These are phyloP conservation scores for Micractinium sp. DNA, from an alignment of 139 green algal species.

Conservation along the genomic window DNA sequence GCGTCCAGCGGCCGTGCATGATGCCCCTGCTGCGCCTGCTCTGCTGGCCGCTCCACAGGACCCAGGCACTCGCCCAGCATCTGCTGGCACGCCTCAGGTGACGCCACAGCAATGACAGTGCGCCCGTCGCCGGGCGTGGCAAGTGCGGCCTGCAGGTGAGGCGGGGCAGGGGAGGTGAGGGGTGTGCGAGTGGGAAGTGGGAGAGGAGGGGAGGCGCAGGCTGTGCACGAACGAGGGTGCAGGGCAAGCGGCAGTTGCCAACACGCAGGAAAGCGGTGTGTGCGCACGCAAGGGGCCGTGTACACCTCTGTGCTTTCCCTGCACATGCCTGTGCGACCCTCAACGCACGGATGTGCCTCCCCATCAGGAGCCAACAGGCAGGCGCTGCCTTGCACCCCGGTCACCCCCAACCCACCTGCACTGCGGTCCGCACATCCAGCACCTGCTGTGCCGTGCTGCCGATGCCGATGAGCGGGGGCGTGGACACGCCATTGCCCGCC, in stretches of 20 bases:
- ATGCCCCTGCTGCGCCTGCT: constrained; percentile 5
- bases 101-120: constrained; percentile 25
- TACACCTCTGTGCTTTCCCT: too few species aligned
- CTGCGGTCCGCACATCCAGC: constrained; percentile 17
- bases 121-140: constrained; percentile 20
- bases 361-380: background rate
- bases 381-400: background rate
- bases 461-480: constrained; percentile 22
- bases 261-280: too few species aligned
- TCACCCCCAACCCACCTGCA: background rate
- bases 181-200: too few species aligned
- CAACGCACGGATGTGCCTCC: too few species aligned
- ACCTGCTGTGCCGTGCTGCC: constrained; percentile 29
- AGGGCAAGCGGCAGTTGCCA: too few species aligned
- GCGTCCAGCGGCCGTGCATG: background rate
- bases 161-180: too few species aligned
- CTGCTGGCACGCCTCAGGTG: constrained; percentile 34
- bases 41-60: background rate
- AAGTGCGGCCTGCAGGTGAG: constrained; percentile 11
- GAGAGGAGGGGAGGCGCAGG: too few species aligned
- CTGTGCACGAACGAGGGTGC: too few species aligned
- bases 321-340: too few species aligned
- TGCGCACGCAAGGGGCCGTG: too few species aligned
- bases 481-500: background rate
- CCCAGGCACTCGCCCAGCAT: constrained; percentile 25